Evolutionary conservation across 2,329 filamentous ascomycete genomes (phyloP), one percentile per base, ranked within the genome.

Genomic region (Colletotrichum sp.): DNA sequence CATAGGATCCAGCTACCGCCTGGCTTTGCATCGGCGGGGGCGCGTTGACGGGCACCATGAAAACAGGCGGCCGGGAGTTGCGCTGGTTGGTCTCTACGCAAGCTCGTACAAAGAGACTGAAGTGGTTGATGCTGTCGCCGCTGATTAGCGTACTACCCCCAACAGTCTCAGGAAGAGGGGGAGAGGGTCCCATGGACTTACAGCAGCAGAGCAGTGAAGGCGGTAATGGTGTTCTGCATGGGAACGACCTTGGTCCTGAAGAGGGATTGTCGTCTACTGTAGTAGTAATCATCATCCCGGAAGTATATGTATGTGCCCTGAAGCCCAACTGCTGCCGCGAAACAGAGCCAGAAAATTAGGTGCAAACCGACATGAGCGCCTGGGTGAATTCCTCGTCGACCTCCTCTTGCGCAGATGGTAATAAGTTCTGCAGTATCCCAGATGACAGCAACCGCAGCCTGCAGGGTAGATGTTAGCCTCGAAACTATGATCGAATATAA

Each of bases 351-450:
- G 69, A 87, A 78, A 73, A 87, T 64, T 4, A 88, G 83, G 36
- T 83, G 84, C 16, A 86, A 54, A 66, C 78, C 84, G 38, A 88
- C 83, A 61, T 87, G 85, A 9, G 82, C 83, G 31, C 84, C 86
- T 1, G 86, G 85, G 66, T 86, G 84, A 24, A 87, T 84, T 47
- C 84, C 83, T 5, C 75, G 75, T 29, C 80, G 78, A 63, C 77
- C 79, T 8, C 79, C 81, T 47, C 83, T 83, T 18, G 79, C 70
- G 43, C 76, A 79, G 21, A 84, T 80, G 31, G 80, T 83, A 69
- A 86, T 77, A 62, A 86, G 75, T 58, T 88, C 86, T 34, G 82
- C 77, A 1, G 79, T 43, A 38, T 82, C 82, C 83, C 86, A 86
- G 54, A 85, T 3, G 8, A 85, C 54, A 12, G 83, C 80, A 2